A percentile compares a stretch with the other conserved stretches of the same genome.
These are phyloP conservation scores for Fusarium albidum DNA, from an alignment of 2,329 filamentous ascomycete species.

Conservation along the genomic window DNA sequence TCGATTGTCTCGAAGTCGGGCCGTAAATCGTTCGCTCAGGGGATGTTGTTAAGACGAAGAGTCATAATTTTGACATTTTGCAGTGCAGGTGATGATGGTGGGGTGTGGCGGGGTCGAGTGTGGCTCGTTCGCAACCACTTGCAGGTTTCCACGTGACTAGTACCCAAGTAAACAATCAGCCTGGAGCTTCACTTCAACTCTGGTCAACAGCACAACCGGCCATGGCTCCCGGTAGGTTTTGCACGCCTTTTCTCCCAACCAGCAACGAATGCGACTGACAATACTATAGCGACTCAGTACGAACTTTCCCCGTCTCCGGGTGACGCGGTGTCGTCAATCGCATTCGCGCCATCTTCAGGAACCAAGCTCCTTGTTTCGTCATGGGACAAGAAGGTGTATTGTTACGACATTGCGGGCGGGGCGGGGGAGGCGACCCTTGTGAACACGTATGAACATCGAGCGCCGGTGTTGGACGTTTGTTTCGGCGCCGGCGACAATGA, in stretches of 20 bases:
- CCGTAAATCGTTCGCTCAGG: conserved; percentile 37
- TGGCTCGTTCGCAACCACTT: conserved; percentile 41
- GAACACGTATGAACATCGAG: conserved; percentile 79
- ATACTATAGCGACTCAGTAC: conserved; percentile 71
- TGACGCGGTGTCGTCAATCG: conserved; percentile 87
- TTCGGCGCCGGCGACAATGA: conserved; percentile 85
- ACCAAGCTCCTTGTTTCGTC: conserved; percentile 86
- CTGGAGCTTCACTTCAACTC: conserved; percentile 32
- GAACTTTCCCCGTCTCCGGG: conserved; percentile 82
- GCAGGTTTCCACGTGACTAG: conserved; percentile 46
- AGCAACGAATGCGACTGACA: conserved; percentile 24
- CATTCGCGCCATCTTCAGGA: conserved; percentile 81
- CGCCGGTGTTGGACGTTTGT: conserved; percentile 89
- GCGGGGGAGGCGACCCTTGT: conserved; percentile 65
- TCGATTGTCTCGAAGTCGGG: conserved; percentile 29
- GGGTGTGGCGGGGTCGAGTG: conserved; percentile 48
- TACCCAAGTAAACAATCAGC: conserved; percentile 45
- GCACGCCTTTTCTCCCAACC: neutral
- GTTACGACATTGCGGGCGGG: conserved; percentile 78
- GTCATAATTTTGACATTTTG: conserved; percentile 57
- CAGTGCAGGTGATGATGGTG: conserved; percentile 47
- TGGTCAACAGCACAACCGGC: conserved; percentile 30
- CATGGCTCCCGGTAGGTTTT: conserved; percentile 53
- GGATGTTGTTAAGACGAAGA: conserved; percentile 42
- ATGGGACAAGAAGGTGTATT: conserved; percentile 92